Evolutionary conservation across 75 land plant species (phyloP).

Genomic region (Selaginella moellendorffii): DNA sequence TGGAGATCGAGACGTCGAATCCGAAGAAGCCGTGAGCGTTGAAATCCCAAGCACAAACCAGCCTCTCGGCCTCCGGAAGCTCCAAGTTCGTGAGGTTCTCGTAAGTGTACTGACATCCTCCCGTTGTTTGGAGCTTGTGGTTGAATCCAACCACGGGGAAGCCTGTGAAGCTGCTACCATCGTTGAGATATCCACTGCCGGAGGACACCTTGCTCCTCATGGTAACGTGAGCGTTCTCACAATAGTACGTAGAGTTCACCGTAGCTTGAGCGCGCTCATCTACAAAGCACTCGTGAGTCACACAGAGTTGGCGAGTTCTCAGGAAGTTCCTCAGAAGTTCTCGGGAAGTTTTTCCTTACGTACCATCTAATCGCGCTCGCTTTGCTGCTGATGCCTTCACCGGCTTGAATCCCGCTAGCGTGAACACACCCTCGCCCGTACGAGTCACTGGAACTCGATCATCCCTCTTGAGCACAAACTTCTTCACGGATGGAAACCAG

Average conservation of each 20-base stretch:
- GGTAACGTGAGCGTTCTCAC: not conserved
- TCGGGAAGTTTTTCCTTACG: no score
- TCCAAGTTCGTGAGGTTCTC: no score
- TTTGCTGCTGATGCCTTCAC: not conserved
- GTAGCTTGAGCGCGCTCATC: slow-evolving; percentile 34
- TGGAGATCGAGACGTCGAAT: slow-evolving; percentile 1
- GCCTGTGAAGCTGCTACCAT: not conserved
- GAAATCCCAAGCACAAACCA: slow-evolving; percentile 6
- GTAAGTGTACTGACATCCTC: slow-evolving; percentile 18
- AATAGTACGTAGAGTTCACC: slow-evolving; percentile 5
- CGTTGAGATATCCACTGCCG: slow-evolving; percentile 14
- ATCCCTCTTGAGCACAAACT: not conserved
- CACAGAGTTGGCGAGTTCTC: not conserved
- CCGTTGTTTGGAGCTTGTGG: slow-evolving; percentile 10
- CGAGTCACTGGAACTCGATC: slow-evolving; percentile 7
- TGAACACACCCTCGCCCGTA: slow-evolving; percentile 1
- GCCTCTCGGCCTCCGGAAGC: no score
- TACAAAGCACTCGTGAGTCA: slow-evolving; percentile 13
- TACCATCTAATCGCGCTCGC: not conserved
- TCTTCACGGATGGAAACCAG: slow-evolving; percentile 21
- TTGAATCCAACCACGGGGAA: slow-evolving; percentile 18
- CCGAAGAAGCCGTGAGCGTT: slow-evolving; percentile 1
- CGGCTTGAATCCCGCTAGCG: not conserved
- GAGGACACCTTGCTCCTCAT: not conserved
- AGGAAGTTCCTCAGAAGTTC: no score